Evolutionary conservation across 352 stramenopile genomes (phyloP), one percentile per base, ranked within the genome.

Genomic region (Halophytophthora polymorphica): DNA sequence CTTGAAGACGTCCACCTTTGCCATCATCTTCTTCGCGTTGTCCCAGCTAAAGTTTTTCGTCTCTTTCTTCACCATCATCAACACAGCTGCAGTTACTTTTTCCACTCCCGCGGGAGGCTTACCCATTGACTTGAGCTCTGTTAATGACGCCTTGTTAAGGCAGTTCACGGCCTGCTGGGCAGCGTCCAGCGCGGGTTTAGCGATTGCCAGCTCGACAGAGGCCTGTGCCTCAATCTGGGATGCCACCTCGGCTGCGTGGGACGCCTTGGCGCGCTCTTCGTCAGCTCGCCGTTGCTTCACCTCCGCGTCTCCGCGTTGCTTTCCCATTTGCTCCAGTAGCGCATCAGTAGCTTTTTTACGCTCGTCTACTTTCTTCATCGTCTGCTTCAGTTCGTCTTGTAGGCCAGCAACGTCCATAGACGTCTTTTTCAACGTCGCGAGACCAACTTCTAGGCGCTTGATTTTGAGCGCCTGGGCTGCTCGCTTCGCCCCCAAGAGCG

Each of bases 1-100:
- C 69, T 97, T 97, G 69, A 98, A 98, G 5, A 87, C 72, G 53
- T 97, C 90, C 12, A 96, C 82, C 33, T 97, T 97, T 2, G 90
- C 90, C 90, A 97, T 98, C 90, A 98, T 97, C 58, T 96, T 97
- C 73, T 97, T 98, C 11, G 90, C 90, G 53, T 96, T 97, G 34
- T 98, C 91, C 90, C 90, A 98, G 37, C 80, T 89, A 40, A 98
- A 95, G 55, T 97, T 96, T 49, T 94, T 94, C 31, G 90, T 97
- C 61, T 97, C 90, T 37, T 90, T 82, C 66, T 96, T 97, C n/a
- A 97, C 40, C 68, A 97, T 87, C 64, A 98, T 96, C 1, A 97
- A 62, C 28, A 97, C 71, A 0, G 86, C 86, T 6, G 83, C 83
- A 0, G 90, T 96, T 7, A 97, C 89, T 45, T 96, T 96, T 28